Evolutionary conservation across 345 rosid species (phyloP).

Genomic region (Hibiscus syriacus): DNA sequence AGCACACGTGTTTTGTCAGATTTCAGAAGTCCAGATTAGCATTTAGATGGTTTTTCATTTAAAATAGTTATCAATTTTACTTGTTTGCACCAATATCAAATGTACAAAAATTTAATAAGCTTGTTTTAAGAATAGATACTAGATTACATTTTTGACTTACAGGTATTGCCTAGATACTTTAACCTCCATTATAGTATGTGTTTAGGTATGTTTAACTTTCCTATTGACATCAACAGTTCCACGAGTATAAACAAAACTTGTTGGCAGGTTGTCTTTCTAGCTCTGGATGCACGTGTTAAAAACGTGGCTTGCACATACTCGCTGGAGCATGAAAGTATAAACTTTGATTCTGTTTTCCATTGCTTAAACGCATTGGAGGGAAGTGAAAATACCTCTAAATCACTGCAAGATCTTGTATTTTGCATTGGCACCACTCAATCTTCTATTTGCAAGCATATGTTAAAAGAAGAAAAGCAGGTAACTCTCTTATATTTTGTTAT

Average conservation of each 20-base stretch:
- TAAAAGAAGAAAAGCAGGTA: conserved; percentile 86
- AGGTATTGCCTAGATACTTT: neutral
- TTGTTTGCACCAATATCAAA: neutral
- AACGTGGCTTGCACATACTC: conserved; percentile 54
- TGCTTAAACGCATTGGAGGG: conserved; percentile 33
- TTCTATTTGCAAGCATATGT: conserved; percentile 59
- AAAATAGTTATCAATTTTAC: neutral
- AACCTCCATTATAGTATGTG: neutral
- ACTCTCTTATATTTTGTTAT: neutral
- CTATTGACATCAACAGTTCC: neutral
- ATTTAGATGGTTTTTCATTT: neutral
- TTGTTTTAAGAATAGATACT: neutral
- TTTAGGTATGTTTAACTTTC: neutral
- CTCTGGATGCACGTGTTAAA: conserved; percentile 42
- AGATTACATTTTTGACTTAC: neutral
- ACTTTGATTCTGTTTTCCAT: conserved; percentile 35
- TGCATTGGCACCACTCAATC: conserved; percentile 42
- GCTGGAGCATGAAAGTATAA: conserved; percentile 59
- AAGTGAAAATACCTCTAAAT: conserved; percentile 15
- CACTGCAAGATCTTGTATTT: conserved; percentile 42
- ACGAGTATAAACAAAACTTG: conserved; percentile 8
- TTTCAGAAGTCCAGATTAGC: neutral
- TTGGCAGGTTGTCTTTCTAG: conserved; percentile 61
- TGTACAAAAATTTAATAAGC: neutral
- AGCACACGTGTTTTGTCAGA: neutral